These are phyloP conservation scores for Gossypium turneri DNA, from an alignment of 345 rosid genomes.

Conservation along the genomic window DNA sequence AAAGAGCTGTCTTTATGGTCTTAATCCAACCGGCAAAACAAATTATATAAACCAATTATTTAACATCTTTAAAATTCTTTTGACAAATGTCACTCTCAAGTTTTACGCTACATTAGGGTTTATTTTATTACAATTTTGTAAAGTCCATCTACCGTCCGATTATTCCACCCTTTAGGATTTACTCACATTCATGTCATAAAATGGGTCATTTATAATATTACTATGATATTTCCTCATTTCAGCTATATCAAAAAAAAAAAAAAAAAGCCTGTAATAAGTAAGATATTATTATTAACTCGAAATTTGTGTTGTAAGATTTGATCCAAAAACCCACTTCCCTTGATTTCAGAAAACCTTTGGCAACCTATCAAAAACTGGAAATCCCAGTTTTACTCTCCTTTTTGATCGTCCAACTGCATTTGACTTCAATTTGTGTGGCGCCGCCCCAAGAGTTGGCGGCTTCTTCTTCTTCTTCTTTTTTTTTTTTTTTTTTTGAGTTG, in stretches of 20 bases:
- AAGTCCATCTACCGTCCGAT: slow-evolving; percentile 6
- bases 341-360: slow-evolving; percentile 25
- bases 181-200: neutral
- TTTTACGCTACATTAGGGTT: neutral
- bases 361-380: slow-evolving; percentile 32
- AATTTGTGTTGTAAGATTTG: slow-evolving; percentile 21
- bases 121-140: neutral
- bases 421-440: slow-evolving; percentile 13
- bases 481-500: neutral
- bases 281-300: neutral
- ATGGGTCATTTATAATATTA: slow-evolving; percentile 4
- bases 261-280: neutral
- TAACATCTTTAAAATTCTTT: neutral
- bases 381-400: slow-evolving; percentile 31
- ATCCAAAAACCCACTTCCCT: slow-evolving; percentile 9
- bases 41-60: too few species aligned
- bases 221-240: neutral
- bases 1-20: neutral
- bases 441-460: slow-evolving; percentile 20
- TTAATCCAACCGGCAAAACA: slow-evolving; percentile 3
- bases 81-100: slow-evolving; percentile 12
- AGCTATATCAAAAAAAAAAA: neutral
- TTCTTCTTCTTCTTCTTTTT: neutral
- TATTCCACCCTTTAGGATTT: slow-evolving; percentile 3
- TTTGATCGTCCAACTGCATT: slow-evolving; percentile 7